Percentiles rank a stretch among this genome's conserved stretches.
Evolutionary conservation across 2,329 filamentous ascomycete species (phyloP).

Genomic region (Fusarium begoniae): DNA sequence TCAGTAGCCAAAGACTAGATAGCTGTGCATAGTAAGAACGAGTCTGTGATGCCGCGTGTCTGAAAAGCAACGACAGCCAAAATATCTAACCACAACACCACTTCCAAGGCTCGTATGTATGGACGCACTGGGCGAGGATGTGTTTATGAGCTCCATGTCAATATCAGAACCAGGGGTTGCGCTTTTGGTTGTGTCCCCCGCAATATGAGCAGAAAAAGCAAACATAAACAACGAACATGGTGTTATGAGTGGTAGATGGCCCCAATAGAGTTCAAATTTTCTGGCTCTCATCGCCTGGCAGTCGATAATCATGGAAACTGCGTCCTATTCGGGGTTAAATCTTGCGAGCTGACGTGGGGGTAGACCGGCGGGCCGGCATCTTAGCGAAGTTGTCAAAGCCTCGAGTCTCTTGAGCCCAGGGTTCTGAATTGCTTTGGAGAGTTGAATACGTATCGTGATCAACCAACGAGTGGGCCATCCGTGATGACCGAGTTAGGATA

Average conservation of each 20-base stretch:
- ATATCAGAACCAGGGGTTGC: slow-evolving; percentile 24
- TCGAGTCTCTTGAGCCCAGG: not conserved
- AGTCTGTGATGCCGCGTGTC: not conserved
- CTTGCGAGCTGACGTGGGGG: slow-evolving; percentile 32
- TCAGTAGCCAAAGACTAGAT: not conserved
- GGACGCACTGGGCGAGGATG: not conserved
- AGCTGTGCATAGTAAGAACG: not conserved
- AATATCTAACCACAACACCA: slow-evolving; percentile 1
- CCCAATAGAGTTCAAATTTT: not conserved
- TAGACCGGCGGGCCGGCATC: slow-evolving; percentile 2
- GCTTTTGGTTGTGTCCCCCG: slow-evolving; percentile 17
- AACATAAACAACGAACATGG: slow-evolving; percentile 10
- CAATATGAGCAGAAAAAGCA: slow-evolving; percentile 30
- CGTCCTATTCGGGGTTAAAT: slow-evolving; percentile 11
- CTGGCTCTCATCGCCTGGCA: slow-evolving; percentile 3
- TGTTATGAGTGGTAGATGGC: slow-evolving; percentile 4
- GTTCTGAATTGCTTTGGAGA: not conserved
- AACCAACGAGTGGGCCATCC: slow-evolving; percentile 14
- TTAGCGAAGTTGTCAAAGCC: not conserved
- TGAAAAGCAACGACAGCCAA: not conserved
- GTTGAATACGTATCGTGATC: not conserved
- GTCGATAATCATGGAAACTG: slow-evolving; percentile 13
- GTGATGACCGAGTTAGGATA: slow-evolving; percentile 17
- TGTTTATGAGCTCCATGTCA: slow-evolving; percentile 4
- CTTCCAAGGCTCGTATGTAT: slow-evolving; percentile 11